phyloP scores from a whole-genome alignment of 2,329 filamentous ascomycete species.

The Pseudocercospora fuligena region DNA sequence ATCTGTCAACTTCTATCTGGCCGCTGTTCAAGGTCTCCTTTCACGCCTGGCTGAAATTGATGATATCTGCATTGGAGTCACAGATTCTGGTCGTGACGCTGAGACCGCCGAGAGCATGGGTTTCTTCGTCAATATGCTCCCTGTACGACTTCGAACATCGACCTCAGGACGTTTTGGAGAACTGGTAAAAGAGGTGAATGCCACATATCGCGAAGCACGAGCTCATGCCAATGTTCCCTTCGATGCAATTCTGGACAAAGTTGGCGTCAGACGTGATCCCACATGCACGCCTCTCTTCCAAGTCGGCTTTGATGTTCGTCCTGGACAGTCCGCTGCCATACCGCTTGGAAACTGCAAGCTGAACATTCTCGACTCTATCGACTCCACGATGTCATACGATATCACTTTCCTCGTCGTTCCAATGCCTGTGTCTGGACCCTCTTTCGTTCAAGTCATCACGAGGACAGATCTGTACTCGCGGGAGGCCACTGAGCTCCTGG shows the following conservation, averaged over 20 bases:
- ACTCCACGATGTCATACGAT: slow-evolving; percentile 23
- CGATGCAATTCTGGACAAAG: slow-evolving; percentile 40
- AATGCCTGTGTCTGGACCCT: slow-evolving; percentile 22
- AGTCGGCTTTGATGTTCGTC: slow-evolving; percentile 39
- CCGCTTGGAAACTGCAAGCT: slow-evolving; percentile 24
- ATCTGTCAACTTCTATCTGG: slow-evolving; percentile 45
- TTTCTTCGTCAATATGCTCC: slow-evolving; percentile 47
- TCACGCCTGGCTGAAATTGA: slow-evolving; percentile 32
- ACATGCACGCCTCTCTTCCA: slow-evolving; percentile 45
- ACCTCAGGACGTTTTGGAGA: slow-evolving; percentile 9
- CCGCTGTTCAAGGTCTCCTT: slow-evolving; percentile 41
- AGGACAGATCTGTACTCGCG: slow-evolving; percentile 26
- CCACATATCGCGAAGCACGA: slow-evolving; percentile 30
- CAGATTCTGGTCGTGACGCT: slow-evolving; percentile 45
- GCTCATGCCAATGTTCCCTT: slow-evolving; percentile 40
- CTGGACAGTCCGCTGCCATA: slow-evolving; percentile 16
- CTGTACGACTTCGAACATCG: slow-evolving; percentile 38
- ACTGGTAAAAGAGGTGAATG: slow-evolving; percentile 19
- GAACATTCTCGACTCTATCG: slow-evolving; percentile 13
- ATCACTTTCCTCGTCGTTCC: slow-evolving; percentile 24
- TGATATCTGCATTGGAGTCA: slow-evolving; percentile 50
- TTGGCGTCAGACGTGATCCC: slow-evolving; percentile 33
- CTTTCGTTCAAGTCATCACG: slow-evolving; percentile 22
- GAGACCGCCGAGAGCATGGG: slow-evolving; percentile 41
- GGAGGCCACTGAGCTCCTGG: slow-evolving; percentile 23